Evolutionary conservation across 2,329 filamentous ascomycete species (phyloP).

Genomic region (Monosporascus sp.): DNA sequence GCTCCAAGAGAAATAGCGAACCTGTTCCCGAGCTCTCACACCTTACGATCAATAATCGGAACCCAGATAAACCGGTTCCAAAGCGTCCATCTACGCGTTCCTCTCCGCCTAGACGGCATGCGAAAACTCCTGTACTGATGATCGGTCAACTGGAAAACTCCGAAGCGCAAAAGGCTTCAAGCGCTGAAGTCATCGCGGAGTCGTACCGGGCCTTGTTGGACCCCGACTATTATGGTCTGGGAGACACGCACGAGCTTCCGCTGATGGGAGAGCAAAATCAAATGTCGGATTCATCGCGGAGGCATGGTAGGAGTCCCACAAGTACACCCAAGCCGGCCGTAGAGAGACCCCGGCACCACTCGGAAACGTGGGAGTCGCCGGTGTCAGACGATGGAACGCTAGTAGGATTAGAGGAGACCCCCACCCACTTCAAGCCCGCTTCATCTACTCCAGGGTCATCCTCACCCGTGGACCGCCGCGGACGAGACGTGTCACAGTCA

Average conservation of each 20-base stretch:
- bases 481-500: background rate
- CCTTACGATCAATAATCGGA: slow-evolving; percentile 25
- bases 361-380: slow-evolving; percentile 23
- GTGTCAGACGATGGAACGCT: slow-evolving; percentile 41
- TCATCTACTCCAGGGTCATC: slow-evolving; percentile 33
- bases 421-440: slow-evolving; percentile 41
- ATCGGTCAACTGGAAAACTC: slow-evolving; percentile 44
- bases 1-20: slow-evolving; percentile 6
- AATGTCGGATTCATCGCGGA: slow-evolving; percentile 2
- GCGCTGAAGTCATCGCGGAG: slow-evolving; percentile 44
- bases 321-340: slow-evolving; percentile 1
- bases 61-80: slow-evolving; percentile 13
- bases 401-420: slow-evolving; percentile 41
- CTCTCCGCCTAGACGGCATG: slow-evolving; percentile 36
- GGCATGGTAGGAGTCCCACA: slow-evolving; percentile 5
- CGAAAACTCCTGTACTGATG: slow-evolving; percentile 46
- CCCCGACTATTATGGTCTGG: slow-evolving; percentile 29
- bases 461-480: slow-evolving; percentile 22
- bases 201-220: slow-evolving; percentile 45
- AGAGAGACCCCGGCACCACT: slow-evolving; percentile 9
- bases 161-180: slow-evolving; percentile 30
- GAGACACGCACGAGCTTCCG: slow-evolving; percentile 23
- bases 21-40: slow-evolving; percentile 27
- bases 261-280: slow-evolving; percentile 7
- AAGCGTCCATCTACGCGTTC: slow-evolving; percentile 14